Conservation (phyloP, 192 early-diverging fungal species). For the Backusella mclennaniae region DNA sequence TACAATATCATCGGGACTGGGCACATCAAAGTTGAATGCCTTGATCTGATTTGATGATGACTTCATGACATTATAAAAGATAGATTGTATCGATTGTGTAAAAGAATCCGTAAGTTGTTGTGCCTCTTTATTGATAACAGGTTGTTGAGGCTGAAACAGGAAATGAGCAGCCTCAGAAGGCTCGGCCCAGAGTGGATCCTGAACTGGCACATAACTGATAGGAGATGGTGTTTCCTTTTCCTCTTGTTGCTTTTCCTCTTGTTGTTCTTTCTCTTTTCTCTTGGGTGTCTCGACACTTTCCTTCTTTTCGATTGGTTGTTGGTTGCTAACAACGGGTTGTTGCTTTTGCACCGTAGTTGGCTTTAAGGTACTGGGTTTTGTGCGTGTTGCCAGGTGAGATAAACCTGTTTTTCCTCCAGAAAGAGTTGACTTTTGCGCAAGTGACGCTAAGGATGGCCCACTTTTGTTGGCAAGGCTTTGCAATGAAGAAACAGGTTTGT, state of each 20-base stretch:
- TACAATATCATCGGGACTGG: slow-evolving; percentile 84
- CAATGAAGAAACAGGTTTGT: slow-evolving; percentile 9
- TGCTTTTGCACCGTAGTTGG: background rate
- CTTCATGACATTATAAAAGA: slow-evolving; percentile 17
- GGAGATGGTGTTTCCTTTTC: background rate
- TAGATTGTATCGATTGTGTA: background rate
- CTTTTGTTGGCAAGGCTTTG: slow-evolving; percentile 4
- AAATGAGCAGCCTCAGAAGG: slow-evolving; percentile 40
- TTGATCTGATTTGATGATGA: slow-evolving; percentile 2
- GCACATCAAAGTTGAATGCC: slow-evolving; percentile 69
- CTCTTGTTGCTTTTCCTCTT: background rate
- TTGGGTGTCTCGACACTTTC: background rate
- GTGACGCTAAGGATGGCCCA: slow-evolving; percentile 3
- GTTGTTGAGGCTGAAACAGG: slow-evolving; percentile 23
- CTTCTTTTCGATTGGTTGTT: background rate
- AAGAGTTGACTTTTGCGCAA: background rate
- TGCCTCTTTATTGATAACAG: background rate
- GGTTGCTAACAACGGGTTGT: background rate
- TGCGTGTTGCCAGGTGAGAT: slow-evolving; percentile 15
- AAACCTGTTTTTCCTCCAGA: slow-evolving; percentile 8
- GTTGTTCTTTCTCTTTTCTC: background rate
- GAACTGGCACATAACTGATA: background rate
- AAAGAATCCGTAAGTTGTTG: background rate
- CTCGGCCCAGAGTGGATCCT: slow-evolving; percentile 31
- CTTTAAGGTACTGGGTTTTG: background rate